A percentile compares a stretch with the other conserved stretches of the same genome.
Conservation (phyloP, 352 stramenopile genomes). For the Pythium vanterpoolii region DNA sequence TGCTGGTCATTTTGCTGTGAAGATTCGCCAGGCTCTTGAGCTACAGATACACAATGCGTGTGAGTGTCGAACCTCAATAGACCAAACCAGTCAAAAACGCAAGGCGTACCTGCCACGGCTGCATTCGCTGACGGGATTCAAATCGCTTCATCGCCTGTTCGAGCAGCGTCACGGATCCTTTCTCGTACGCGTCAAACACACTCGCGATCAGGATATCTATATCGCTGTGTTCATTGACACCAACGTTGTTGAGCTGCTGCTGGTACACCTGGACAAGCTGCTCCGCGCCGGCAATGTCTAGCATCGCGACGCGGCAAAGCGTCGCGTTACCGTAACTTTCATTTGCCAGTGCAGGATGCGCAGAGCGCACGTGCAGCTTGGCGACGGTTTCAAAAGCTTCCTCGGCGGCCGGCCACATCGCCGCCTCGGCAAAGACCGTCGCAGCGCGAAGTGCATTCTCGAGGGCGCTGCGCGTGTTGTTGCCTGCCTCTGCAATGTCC, state of each 20-base stretch:
- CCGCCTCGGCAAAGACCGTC: slow-evolving; percentile 45
- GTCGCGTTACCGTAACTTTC: slow-evolving; percentile 60
- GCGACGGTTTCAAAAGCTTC: slow-evolving; percentile 53
- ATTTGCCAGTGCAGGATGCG: slow-evolving; percentile 35
- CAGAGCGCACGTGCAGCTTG: slow-evolving; percentile 38
- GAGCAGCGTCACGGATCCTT: slow-evolving; percentile 8
- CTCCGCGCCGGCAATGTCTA: slow-evolving; percentile 56
- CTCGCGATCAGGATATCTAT: slow-evolving; percentile 53
- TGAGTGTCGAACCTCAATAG: background rate
- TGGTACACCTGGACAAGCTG: slow-evolving; percentile 36
- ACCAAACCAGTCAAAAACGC: background rate
- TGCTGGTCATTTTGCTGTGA: slow-evolving; percentile 41
- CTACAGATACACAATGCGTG: slow-evolving; percentile 23
- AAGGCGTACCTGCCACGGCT: slow-evolving; percentile 57
- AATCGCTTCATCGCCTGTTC: slow-evolving; percentile 41
- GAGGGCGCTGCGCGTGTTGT: slow-evolving; percentile 39
- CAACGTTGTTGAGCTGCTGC: background rate
- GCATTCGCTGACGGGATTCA: slow-evolving; percentile 36
- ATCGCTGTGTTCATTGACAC: slow-evolving; percentile 27
- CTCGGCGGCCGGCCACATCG: slow-evolving; percentile 50
- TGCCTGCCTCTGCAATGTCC: slow-evolving; percentile 49
- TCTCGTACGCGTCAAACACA: slow-evolving; percentile 40
- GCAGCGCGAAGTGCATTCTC: slow-evolving; percentile 54
- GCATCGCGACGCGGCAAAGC: slow-evolving; percentile 51
- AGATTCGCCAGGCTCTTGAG: slow-evolving; percentile 53